Conservation (phyloP, 1,284 basidiomycete genomes). For the Rugiboletus extremiorientalis region DNA sequence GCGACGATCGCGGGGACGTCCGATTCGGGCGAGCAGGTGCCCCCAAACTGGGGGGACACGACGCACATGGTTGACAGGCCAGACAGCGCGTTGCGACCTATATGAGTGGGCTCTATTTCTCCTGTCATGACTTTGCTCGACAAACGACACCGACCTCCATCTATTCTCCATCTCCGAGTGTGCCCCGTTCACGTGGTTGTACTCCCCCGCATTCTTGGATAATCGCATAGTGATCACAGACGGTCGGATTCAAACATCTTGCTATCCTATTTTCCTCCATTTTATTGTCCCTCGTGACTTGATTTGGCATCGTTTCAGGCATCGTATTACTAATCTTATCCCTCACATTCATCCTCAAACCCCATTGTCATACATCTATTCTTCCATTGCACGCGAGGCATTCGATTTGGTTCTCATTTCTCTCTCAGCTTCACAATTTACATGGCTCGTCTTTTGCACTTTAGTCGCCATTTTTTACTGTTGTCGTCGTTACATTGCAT, state of each 20-base stretch:
- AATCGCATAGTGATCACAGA: constrained; percentile 4
- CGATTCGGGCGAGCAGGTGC: constrained; percentile 33
- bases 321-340: constrained; percentile 25
- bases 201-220: constrained; percentile 15
- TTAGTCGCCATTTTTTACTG: constrained; percentile 7
- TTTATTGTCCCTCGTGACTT: background rate
- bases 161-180: background rate
- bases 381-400: constrained; percentile 4
- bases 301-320: constrained; percentile 13
- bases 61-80: constrained; percentile 43
- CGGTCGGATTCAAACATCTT: constrained; percentile 12
- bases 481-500: constrained; percentile 15
- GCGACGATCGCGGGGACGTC: constrained; percentile 53
- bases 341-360: constrained; percentile 7
- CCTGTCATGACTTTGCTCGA: background rate
- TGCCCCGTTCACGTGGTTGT: background rate
- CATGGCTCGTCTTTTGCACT: constrained; percentile 11
- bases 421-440: background rate
- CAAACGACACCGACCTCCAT: background rate
- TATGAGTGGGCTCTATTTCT: constrained; percentile 9
- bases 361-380: constrained; percentile 2
- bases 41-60: constrained; percentile 39
- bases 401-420: background rate
- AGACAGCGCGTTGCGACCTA: constrained; percentile 22
- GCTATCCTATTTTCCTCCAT: background rate